phyloP scores from a whole-genome alignment of 257 asterid species.

The Coffea canephora region DNA sequence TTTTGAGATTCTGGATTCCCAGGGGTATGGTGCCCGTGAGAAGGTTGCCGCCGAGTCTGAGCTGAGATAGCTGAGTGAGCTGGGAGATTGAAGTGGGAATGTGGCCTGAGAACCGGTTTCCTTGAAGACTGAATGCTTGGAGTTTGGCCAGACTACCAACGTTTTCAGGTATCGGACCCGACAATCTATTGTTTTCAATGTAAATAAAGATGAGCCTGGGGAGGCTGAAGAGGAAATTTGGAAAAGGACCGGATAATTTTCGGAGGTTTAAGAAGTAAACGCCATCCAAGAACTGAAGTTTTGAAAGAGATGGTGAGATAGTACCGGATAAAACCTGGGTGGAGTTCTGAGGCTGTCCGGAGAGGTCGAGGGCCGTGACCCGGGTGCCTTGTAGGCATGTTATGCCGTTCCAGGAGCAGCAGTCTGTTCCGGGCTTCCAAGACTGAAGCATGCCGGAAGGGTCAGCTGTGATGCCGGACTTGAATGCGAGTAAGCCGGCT shows the following conservation, averaged over 20 bases:
- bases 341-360: slow-evolving; percentile 31
- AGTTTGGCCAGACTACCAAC: slow-evolving; percentile 35
- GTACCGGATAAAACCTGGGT: slow-evolving; percentile 49
- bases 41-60: slow-evolving; percentile 50
- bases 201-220: slow-evolving; percentile 35
- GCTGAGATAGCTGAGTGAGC: slow-evolving; percentile 41
- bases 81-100: slow-evolving; percentile 49
- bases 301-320: slow-evolving; percentile 57
- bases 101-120: slow-evolving; percentile 57
- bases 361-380: slow-evolving; percentile 39
- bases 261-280: slow-evolving; percentile 41
- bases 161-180: slow-evolving; percentile 50
- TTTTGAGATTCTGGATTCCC: slow-evolving; percentile 35
- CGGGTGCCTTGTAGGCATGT: slow-evolving; percentile 44
- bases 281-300: slow-evolving; percentile 38
- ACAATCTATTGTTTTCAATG: slow-evolving; percentile 51
- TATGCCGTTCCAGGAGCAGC: slow-evolving; percentile 66
- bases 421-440: slow-evolving; percentile 73
- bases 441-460: slow-evolving; percentile 56
- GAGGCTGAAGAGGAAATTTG: slow-evolving; percentile 31
- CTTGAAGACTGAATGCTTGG: slow-evolving; percentile 36
- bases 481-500: slow-evolving; percentile 59
- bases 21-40: slow-evolving; percentile 57
- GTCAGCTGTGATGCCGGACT: slow-evolving; percentile 63
- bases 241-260: slow-evolving; percentile 57